Conservation (phyloP, 805 yeast species). For the Yamadazyma sp. region DNA sequence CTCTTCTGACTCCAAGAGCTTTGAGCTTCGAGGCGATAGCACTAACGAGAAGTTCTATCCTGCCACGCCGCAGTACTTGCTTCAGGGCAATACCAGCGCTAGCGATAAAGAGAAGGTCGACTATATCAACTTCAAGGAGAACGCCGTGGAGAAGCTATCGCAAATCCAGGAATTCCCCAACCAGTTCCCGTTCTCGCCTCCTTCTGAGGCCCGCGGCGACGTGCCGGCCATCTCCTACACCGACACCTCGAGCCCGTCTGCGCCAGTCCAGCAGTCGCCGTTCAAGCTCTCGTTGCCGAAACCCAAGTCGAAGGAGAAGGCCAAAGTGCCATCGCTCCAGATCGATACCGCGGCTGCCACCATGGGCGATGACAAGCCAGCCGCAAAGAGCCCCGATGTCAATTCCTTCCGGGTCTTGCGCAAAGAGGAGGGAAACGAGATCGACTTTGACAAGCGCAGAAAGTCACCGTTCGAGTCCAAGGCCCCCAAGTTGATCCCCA, state of each 20-base stretch:
- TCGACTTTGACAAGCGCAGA: slow-evolving; percentile 78
- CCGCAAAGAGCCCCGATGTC: slow-evolving; percentile 5
- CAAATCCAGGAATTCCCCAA: slow-evolving; percentile 17
- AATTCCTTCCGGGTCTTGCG: slow-evolving; percentile 61
- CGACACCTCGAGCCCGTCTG: too few relatives aligned
- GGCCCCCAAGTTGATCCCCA: slow-evolving; percentile 41
- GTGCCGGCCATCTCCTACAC: not conserved
- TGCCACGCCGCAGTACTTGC: slow-evolving; percentile 67
- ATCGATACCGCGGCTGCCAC: slow-evolving; percentile 13
- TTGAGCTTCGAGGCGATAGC: slow-evolving; percentile 45
- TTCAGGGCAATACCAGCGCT: slow-evolving; percentile 39
- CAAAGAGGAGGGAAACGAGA: slow-evolving; percentile 58
- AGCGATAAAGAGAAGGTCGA: slow-evolving; percentile 48
- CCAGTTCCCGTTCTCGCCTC: slow-evolving; percentile 12
- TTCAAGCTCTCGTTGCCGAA: slow-evolving; percentile 16
- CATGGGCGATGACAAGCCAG: not conserved
- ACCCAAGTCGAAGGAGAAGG: slow-evolving; percentile 10
- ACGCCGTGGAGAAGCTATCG: slow-evolving; percentile 15
- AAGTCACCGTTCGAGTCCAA: slow-evolving; percentile 65
- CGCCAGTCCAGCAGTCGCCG: slow-evolving; percentile 8
- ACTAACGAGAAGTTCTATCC: slow-evolving; percentile 47
- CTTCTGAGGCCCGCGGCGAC: not conserved
- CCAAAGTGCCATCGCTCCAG: slow-evolving; percentile 15
- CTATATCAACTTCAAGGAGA: slow-evolving; percentile 58
- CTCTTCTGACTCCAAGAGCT: slow-evolving; percentile 56